Percentiles rank a stretch among this genome's conserved stretches.
Conservation (phyloP, 495 filamentous ascomycete species). For the Hypomontagnella submonticulosa region DNA sequence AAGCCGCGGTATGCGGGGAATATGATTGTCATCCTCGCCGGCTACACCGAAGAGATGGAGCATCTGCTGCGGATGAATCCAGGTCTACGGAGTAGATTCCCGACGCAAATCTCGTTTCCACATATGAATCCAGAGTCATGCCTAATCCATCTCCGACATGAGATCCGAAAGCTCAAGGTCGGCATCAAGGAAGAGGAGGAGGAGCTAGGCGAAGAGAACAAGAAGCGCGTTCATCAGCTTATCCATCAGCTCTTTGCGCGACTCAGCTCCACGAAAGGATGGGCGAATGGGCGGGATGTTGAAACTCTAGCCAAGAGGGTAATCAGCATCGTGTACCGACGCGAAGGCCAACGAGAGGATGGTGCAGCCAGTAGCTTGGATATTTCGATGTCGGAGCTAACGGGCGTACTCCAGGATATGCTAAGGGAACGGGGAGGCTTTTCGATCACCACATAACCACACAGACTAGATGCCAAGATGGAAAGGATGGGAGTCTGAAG, state of each 20-base stretch:
- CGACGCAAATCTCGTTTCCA: constrained; percentile 58
- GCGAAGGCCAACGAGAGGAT: not conserved
- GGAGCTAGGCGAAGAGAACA: constrained; percentile 25
- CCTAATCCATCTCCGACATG: constrained; percentile 16
- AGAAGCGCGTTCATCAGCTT: not conserved
- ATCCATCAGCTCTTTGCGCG: constrained; percentile 41
- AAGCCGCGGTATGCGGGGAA: constrained; percentile 67
- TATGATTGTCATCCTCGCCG: constrained; percentile 73
- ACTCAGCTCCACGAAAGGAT: constrained; percentile 54
- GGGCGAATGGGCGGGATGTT: constrained; percentile 69
- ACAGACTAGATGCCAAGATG: too few species aligned
- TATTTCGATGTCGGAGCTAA: constrained; percentile 1
- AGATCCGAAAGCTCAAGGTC: constrained; percentile 6
- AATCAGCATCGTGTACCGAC: not conserved
- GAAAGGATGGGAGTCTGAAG: too few species aligned
- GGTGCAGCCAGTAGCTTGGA: not conserved
- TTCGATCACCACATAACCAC: too few species aligned
- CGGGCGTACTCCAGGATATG: not conserved
- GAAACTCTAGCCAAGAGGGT: constrained; percentile 60
- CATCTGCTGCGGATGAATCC: constrained; percentile 63
- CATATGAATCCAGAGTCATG: constrained; percentile 50
- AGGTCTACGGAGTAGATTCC: constrained; percentile 64
- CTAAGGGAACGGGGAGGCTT: not conserved
- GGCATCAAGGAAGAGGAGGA: not conserved
- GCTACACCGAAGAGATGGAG: constrained; percentile 73